Evolutionary conservation across 169 alveolate species (phyloP).

Genomic region (Plasmodium yoelii): DNA sequence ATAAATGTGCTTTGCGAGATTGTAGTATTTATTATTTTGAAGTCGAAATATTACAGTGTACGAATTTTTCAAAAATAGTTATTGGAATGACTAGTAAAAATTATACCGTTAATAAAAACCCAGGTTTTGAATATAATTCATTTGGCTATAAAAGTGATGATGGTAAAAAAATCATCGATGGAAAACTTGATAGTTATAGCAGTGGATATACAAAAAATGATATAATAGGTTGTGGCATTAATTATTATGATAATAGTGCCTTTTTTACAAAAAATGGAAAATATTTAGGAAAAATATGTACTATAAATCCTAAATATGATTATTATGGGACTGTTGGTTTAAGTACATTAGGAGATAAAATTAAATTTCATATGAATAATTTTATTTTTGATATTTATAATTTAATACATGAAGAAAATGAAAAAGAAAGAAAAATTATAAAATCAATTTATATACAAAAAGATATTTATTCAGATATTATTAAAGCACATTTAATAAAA

Average conservation of each 20-base stretch:
- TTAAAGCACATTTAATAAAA: conserved; percentile 66
- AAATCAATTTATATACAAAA: conserved; percentile 71
- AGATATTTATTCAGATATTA: conserved; percentile 59
- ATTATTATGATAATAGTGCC: conserved; percentile 80
- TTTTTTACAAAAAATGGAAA: conserved; percentile 88
- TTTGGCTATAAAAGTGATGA: conserved; percentile 87
- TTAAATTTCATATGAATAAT: conserved; percentile 63
- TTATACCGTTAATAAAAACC: conserved; percentile 82
- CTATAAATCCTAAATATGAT: conserved; percentile 59
- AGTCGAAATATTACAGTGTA: conserved; percentile 79
- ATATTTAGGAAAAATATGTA: conserved; percentile 79
- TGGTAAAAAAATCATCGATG: conserved; percentile 80
- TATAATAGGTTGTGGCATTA: conserved; percentile 88
- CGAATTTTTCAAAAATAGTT: conserved; percentile 79
- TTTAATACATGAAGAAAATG: conserved; percentile 67
- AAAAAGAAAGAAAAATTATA: conserved; percentile 72
- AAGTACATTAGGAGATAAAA: conserved; percentile 62
- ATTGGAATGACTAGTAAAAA: conserved; percentile 84
- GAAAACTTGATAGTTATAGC: conserved; percentile 80
- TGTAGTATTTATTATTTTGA: conserved; percentile 87
- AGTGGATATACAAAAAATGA: conserved; percentile 84
- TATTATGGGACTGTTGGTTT: conserved; percentile 77
- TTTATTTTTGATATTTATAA: conserved; percentile 63
- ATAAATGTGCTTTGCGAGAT: conserved; percentile 82
- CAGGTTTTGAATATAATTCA: conserved; percentile 86